These are phyloP conservation scores for Tricholoma sp. DNA, from an alignment of 768 basidiomycete genomes.

Conservation along the genomic window DNA sequence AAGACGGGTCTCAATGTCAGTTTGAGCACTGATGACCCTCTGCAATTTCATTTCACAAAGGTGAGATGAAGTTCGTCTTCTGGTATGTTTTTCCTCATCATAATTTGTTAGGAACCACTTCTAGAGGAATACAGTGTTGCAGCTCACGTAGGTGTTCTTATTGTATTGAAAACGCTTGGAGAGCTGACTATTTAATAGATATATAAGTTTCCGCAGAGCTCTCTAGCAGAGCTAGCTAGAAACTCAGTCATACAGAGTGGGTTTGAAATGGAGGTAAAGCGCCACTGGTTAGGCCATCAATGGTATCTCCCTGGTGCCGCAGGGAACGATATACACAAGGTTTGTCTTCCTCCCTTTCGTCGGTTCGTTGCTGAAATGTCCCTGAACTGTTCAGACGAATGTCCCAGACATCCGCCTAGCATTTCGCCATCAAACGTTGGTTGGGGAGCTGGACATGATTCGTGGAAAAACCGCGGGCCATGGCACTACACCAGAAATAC, in stretches of 20 bases:
- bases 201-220: conserved; percentile 92
- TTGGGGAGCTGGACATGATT: conserved; percentile 80
- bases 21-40: conserved; percentile 90
- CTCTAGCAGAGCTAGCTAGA: conserved; percentile 93
- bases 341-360: conserved; percentile 22
- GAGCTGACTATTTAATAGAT: conserved; percentile 46
- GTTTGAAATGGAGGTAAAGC: conserved; percentile 97
- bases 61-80: conserved; percentile 30
- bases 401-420: conserved; percentile 87
- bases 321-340: conserved; percentile 97
- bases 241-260: conserved; percentile 97
- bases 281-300: conserved; percentile 87
- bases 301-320: conserved; percentile 93
- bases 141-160: conserved; percentile 64
- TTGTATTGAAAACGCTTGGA: not conserved
- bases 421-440: conserved; percentile 86
- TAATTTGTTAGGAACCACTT: conserved; percentile 67
- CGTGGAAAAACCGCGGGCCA: conserved; percentile 20
- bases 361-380: not conserved
- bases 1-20: conserved; percentile 93
- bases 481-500: conserved; percentile 11
- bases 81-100: not conserved
- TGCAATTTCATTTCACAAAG: conserved; percentile 99
- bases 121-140: conserved; percentile 98
- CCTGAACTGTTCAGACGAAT: conserved; percentile 64